These are phyloP conservation scores for Xylaria nigripes DNA, from an alignment of 495 filamentous ascomycete species.

Conservation along the genomic window DNA sequence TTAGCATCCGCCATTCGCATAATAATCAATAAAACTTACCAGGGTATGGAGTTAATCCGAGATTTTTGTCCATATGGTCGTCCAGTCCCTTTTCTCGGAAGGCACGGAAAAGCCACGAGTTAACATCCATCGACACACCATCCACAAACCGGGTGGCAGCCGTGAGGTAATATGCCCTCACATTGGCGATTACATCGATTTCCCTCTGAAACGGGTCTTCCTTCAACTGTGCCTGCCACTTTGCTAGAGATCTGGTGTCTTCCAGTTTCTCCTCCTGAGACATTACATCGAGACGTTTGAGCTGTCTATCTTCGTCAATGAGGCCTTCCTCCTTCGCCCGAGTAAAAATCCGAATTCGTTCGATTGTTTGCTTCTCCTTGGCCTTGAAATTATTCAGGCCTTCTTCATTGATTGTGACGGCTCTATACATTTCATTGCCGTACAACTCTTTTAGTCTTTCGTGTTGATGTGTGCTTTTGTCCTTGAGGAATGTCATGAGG, in stretches of 20 bases:
- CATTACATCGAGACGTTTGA: conserved; percentile 23
- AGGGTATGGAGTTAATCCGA: conserved; percentile 24
- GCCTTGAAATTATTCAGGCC: conserved; percentile 22
- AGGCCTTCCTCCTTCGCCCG: conserved; percentile 15
- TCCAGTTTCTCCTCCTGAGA: conserved; percentile 24
- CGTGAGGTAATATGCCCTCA: conserved; percentile 40
- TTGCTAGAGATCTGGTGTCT: conserved; percentile 11
- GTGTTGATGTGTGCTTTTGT: conserved; percentile 10
- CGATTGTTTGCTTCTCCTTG: conserved; percentile 20
- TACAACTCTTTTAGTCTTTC: conserved; percentile 19
- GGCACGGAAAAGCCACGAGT: conserved; percentile 28
- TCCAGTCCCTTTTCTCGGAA: conserved; percentile 20
- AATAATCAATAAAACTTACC: conserved; percentile 6
- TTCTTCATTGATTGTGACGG: conserved; percentile 28
- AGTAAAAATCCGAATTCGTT: conserved; percentile 24
- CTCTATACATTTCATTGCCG: conserved; percentile 21
- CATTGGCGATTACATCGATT: conserved; percentile 33
- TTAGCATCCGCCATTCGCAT: not conserved
- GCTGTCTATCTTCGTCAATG: conserved; percentile 1
- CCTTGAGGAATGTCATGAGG: conserved; percentile 24
- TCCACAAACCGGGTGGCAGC: conserved; percentile 40
- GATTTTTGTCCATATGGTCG: conserved; percentile 29
- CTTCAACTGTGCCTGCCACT: conserved; percentile 22
- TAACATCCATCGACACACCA: conserved; percentile 31
- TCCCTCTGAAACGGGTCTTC: conserved; percentile 34